Conservation (phyloP, 306 rosid species). For the Sicyos baderoa region DNA sequence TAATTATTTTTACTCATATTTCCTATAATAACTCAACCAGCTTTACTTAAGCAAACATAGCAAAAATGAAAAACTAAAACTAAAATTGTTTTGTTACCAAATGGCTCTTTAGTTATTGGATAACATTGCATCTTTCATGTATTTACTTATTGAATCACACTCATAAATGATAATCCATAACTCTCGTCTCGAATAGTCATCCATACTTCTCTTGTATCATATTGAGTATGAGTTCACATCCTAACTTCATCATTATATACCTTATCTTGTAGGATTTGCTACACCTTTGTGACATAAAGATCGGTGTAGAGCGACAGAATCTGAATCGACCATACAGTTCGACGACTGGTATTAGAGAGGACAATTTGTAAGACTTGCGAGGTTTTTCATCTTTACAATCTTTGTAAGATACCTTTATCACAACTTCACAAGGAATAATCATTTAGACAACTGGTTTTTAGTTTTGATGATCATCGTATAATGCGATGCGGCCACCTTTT, state of each 20-base stretch:
- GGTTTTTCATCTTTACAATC: constrained; percentile 14
- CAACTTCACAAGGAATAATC: constrained; percentile 10
- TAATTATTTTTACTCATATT: too few species aligned
- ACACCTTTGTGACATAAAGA: constrained; percentile 68
- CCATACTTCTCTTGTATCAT: constrained; percentile 23
- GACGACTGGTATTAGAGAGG: background rate
- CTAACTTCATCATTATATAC: constrained; percentile 45
- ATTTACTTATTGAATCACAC: background rate
- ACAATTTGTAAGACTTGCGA: background rate
- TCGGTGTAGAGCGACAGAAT: constrained; percentile 31
- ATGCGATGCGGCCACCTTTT: background rate
- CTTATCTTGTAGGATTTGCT: constrained; percentile 65
- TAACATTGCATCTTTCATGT: background rate
- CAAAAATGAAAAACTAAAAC: background rate
- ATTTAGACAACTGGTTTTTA: background rate
- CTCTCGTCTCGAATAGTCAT: background rate
- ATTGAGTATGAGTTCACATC: constrained; percentile 21
- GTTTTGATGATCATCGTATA: constrained; percentile 19
- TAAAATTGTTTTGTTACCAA: background rate
- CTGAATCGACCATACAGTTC: background rate
- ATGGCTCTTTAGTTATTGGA: background rate
- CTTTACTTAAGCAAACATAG: too few species aligned
- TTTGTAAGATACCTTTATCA: constrained; percentile 18
- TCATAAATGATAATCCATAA: background rate
- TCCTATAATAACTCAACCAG: too few species aligned